Conservation (phyloP, 768 basidiomycete genomes). For the Strobilomyces confusus region DNA sequence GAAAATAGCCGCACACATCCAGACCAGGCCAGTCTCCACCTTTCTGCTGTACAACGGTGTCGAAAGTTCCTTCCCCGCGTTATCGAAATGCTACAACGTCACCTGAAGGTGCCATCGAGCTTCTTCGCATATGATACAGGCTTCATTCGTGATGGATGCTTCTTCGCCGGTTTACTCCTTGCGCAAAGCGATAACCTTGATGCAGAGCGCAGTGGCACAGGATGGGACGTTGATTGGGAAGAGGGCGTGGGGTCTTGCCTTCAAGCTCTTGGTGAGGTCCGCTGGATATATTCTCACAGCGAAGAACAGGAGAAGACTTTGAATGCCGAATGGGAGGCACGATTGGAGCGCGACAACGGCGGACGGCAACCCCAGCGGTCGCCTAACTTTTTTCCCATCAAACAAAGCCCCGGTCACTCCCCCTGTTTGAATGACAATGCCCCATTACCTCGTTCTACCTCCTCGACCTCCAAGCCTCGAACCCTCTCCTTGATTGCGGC, state of each 20-base stretch:
- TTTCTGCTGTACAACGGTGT: constrained; percentile 47
- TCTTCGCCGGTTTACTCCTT: constrained; percentile 77
- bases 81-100: constrained; percentile 48
- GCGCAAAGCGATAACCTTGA: constrained; percentile 48
- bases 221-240: constrained; percentile 30
- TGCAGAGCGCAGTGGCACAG: constrained; percentile 12
- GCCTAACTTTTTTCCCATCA: constrained; percentile 20
- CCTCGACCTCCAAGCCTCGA: constrained; percentile 12
- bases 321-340: constrained; percentile 43
- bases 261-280: constrained; percentile 73
- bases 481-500: constrained; percentile 31
- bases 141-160: constrained; percentile 84
- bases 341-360: constrained; percentile 30
- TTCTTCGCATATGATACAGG: constrained; percentile 87
- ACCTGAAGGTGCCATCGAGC: constrained; percentile 38
- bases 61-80: constrained; percentile 47
- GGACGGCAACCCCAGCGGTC: constrained; percentile 23
- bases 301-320: constrained; percentile 68
- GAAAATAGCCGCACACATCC: constrained; percentile 40
- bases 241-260: constrained; percentile 51
- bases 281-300: constrained; percentile 75
- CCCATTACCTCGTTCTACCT: constrained; percentile 14
- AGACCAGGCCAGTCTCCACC: constrained; percentile 45
- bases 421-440: constrained; percentile 22
- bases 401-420: constrained; percentile 28